Base-by-base conservation (phyloP, 2,329 filamentous ascomycete genomes). In the Domatiomyces globalis region DNA sequence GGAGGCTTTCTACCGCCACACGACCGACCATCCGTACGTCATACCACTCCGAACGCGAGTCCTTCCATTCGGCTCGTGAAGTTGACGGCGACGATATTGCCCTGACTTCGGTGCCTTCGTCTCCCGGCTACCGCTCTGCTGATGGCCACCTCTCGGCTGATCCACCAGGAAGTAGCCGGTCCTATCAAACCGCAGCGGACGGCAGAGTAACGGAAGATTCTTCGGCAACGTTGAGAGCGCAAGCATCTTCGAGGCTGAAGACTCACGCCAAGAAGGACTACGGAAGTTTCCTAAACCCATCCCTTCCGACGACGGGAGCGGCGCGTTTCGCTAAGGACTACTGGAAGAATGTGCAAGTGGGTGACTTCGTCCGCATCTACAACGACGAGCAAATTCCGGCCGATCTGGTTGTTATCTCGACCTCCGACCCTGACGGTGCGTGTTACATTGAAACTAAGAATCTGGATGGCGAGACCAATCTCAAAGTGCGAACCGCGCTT, bases 381-480 rank as follows among this genome's bases (percentile, higher is more conserved):
- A 95, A 94, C 62, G 85, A 95, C 59, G 92, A 98, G 63, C 88
- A 94, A 60, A 80, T 98, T 20, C 94, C 92, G 1, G 90, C 92
- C 46, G 92, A 98, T 67, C 74, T 98, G 46, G 83, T 96, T 46
- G 85, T 98, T 44, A 71, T 98, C 20, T 86, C 92, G 2, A 96
- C 92, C 0, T 95, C 92, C 2, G 92, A 96, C 61, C 78, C 84
- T 0, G 92, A 98, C 61, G 92, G 92, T 48, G 87, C 87, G 39
- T 98, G 92, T 68, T 98, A 95, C 62, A 85, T 98, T 19, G 92
- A 98, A 69, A 98, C 92, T 2, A 98, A 96, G 73, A 96, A 95
- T 65, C 67, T 98, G 72, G 92, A 98, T 63, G 92, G 92, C 48
- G 92, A 98, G 70, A 98, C 92, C 2, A 98, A 98, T 62, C 72